Conservation (phyloP, 139 green algal genomes). For the Raphidocelis subcapitata region DNA sequence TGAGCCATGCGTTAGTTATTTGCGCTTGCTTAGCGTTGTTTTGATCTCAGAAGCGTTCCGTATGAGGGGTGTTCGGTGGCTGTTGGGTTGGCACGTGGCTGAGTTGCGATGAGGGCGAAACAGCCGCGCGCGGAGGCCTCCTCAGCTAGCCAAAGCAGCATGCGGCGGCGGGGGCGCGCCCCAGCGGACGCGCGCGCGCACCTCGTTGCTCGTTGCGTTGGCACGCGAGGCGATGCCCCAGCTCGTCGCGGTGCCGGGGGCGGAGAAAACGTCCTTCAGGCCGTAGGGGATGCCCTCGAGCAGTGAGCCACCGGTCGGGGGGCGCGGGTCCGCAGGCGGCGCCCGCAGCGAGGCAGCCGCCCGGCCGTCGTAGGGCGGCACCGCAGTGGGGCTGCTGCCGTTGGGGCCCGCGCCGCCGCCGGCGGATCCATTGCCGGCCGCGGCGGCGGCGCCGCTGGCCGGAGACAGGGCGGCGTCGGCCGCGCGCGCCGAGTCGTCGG, state of each 20-base stretch:
- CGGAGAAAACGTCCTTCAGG: constrained; percentile 21
- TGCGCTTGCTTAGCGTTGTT: no score
- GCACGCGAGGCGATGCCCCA: not conserved
- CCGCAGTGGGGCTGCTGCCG: not conserved
- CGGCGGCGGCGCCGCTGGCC: not conserved
- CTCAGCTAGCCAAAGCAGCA: not conserved
- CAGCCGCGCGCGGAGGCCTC: not conserved
- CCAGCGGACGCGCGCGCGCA: not conserved
- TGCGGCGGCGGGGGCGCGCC: not conserved
- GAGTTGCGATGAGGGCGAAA: not conserved
- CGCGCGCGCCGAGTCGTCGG: no score
- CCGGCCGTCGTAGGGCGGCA: no score
- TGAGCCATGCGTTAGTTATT: not conserved
- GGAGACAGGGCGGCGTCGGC: not conserved
- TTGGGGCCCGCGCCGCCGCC: not conserved
- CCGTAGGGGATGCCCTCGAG: constrained; percentile 18
- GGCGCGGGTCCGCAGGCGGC: no score
- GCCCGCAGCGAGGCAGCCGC: no score
- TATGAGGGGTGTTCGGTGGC: no score
- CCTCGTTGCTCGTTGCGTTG: constrained; percentile 14
- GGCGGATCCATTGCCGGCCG: not conserved
- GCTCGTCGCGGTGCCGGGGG: constrained; percentile 16
- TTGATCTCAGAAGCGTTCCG: no score
- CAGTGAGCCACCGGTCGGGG: no score
- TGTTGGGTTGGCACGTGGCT: not conserved